Percentiles rank a stretch among this genome's conserved stretches.
Conservation (phyloP, 805 yeast genomes). For the Saturnispora diversa region DNA sequence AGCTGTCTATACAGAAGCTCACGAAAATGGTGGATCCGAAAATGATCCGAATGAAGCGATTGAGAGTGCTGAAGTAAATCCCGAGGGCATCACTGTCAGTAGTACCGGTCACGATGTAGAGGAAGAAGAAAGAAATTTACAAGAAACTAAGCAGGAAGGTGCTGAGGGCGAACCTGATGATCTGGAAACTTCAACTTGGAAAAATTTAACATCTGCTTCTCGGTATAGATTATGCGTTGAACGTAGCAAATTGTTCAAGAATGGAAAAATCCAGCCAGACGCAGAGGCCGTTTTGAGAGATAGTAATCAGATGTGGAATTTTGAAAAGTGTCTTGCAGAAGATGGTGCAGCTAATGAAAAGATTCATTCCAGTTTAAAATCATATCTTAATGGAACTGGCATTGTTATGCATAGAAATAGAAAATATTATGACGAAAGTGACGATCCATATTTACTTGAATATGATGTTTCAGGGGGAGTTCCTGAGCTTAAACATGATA, state of each 20-base stretch:
- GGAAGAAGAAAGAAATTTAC: constrained; percentile 18
- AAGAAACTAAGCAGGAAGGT: constrained; percentile 12
- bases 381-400: constrained; percentile 9
- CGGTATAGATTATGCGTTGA: constrained; percentile 67
- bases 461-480: constrained; percentile 78
- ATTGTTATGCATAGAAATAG: constrained; percentile 30
- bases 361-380: background rate
- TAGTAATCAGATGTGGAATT: constrained; percentile 59
- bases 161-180: constrained; percentile 34
- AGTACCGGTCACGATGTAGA: constrained; percentile 20
- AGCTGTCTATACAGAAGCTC: background rate
- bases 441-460: constrained; percentile 64
- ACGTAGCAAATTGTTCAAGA: constrained; percentile 59
- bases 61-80: no score
- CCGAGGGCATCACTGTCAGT: no score
- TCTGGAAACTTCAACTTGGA: constrained; percentile 77
- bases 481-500: constrained; percentile 55
- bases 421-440: constrained; percentile 41
- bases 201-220: constrained; percentile 67
- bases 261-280: constrained; percentile 50
- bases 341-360: constrained; percentile 3
- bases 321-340: constrained; percentile 39
- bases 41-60: no score
- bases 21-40: background rate
- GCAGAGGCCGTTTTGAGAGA: constrained; percentile 65